Conservation (phyloP, 2,329 filamentous ascomycete species). For the Aspergillus novofumigatus region DNA sequence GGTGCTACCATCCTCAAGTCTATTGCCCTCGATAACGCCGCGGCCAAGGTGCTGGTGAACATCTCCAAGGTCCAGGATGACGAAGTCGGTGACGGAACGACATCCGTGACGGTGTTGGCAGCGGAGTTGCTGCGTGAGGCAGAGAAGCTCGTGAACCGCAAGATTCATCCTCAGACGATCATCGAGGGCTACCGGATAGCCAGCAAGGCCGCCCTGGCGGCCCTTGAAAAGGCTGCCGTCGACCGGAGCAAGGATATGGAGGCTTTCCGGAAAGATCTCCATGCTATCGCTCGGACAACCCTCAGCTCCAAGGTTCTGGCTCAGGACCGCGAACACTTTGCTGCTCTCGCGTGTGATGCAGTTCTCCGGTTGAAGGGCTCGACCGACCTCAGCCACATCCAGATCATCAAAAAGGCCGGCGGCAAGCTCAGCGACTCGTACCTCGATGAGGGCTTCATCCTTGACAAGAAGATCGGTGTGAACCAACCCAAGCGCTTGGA, state of each 20-base stretch:
- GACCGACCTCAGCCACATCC: slow-evolving; percentile 92
- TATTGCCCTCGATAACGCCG: slow-evolving; percentile 96
- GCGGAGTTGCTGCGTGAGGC: slow-evolving; percentile 94
- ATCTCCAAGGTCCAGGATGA: slow-evolving; percentile 99
- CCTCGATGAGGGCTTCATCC: slow-evolving; percentile 94
- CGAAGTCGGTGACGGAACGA: slow-evolving; percentile 96
- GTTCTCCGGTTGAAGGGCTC: slow-evolving; percentile 85
- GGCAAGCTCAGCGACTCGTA: slow-evolving; percentile 98
- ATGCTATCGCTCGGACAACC: slow-evolving; percentile 89
- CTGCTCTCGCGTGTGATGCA: slow-evolving; percentile 83
- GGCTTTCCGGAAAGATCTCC: slow-evolving; percentile 83
- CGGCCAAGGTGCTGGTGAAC: slow-evolving; percentile 96
- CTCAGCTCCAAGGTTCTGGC: slow-evolving; percentile 95
- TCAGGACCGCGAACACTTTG: slow-evolving; percentile 90
- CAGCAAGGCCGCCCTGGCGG: slow-evolving; percentile 78
- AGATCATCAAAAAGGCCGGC: slow-evolving; percentile 99
- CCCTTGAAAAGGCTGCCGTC: slow-evolving; percentile 77
- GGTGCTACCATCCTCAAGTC: slow-evolving; percentile 97
- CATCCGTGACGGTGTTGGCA: slow-evolving; percentile 92
- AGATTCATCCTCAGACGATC: slow-evolving; percentile 98
- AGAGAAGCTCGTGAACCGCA: slow-evolving; percentile 94
- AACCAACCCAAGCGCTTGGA: slow-evolving; percentile 97
- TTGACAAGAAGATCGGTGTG: slow-evolving; percentile 98
- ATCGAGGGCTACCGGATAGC: slow-evolving; percentile 99
- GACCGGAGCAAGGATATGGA: slow-evolving; percentile 82